Base-by-base conservation (phyloP, 306 rosid species). In the Cajanus cajan region DNA sequence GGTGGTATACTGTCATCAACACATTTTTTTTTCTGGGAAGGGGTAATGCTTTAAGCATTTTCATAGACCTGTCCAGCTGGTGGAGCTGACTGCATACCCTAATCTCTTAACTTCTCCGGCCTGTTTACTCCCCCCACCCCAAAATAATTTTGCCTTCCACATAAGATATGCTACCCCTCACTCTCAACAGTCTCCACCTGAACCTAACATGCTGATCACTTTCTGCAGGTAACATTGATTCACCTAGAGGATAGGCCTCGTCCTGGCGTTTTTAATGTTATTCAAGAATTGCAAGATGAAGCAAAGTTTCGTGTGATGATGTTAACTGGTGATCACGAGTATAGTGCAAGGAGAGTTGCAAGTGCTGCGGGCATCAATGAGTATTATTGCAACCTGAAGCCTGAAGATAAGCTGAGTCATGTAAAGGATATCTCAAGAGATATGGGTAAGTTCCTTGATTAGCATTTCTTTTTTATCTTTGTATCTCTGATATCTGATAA, bases 231-330 rank as follows among this genome's bases (percentile, higher is more conserved):
- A 64, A 87, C 99, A 11, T 82, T 95, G 86, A 95, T 95, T 89
- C 98, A 93, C 89, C 88, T 93, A 28, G 99, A 95, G 88, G 99
- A 95, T 85, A 90, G 85, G 47, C 99, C 99, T 52, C 96, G 97
- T 24, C 87, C 96, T 36, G 99, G 97, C 63, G 93, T 93, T 64
- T 73, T 43, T 59, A 89, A 90, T 82, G 96, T 93, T 80, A 87
- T 93, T 78, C 80, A 48, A 24, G 99, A 95, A 77, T 82, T 95
- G 83, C 89, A 40, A 79, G 85, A 87, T 63, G 86, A 86, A 78
- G 98, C 93, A 64, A 91, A 84, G 83, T 86, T 91, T 10, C 97
- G 85, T 24, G 87, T 91, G 82, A 95, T 93, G 96, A 95, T 95
- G 99, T 83, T 95, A 77, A 95, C 99, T 16, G 99, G 99, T 63